Evolutionary conservation across 116 monocot species (phyloP), one percentile per base, ranked within the genome.

Genomic region (Posidonia oceanica): DNA sequence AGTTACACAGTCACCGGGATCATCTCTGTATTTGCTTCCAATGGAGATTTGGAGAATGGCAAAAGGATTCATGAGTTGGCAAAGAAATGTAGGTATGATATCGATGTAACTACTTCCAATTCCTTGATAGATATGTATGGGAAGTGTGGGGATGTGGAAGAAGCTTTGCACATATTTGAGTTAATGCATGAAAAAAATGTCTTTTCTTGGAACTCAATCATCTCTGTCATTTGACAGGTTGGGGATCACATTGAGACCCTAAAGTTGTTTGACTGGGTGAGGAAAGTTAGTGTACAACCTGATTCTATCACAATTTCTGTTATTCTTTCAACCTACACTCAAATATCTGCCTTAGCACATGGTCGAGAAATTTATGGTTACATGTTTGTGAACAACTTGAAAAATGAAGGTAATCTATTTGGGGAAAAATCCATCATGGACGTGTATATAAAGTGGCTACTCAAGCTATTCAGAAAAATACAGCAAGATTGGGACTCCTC

Each of bases 381-480:
- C 29, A 29, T 29, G 29, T 0, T 0, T 29, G 29, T 29, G 29
- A 29, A 1, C 29, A 29, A 29, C 29, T 29, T 29, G 29, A 29
- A 29, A 29, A 29, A 29, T 29, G 29, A 29, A 29, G 29, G 29
- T 29, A 29, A 29, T 29, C 29, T 29, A 29, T 29, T 29, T 29
- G 69, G 81, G 4, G 67, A 78, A 69, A 93, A 93, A 42, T 80
- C 86, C 15, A 37, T 92, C 4, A 82, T 79, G 64, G 93, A 93
- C 54, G 86, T 93, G 86, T 93, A 93, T 14, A 84, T 80, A 11
- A 93, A 93, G 66, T 86, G 84, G n/a, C n/a, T n/a, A n/a, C n/a
- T n/a, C n/a, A n/a, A n/a, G n/a, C n/a, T n/a, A n/a, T n/a, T n/a
- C n/a, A n/a, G n/a, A n/a, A n/a, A n/a, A n/a, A n/a, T n/a, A n/a